Percentiles rank a stretch among this genome's conserved stretches.
Evolutionary conservation across 306 rosid species (phyloP).

Genomic region (Quercus agrifolia): DNA sequence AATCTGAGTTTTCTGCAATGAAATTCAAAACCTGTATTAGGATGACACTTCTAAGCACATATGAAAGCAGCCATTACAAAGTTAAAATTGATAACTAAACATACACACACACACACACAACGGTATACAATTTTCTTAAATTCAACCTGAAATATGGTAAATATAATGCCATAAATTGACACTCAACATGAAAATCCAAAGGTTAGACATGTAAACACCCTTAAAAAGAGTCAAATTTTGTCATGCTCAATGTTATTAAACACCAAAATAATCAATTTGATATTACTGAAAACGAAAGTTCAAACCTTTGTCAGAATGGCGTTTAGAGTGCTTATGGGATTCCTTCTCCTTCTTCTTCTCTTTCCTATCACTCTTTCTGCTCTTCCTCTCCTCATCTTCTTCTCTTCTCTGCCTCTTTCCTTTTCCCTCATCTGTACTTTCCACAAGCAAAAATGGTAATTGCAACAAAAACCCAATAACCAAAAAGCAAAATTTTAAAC

Average conservation of each 20-base stretch:
- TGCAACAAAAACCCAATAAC: background rate
- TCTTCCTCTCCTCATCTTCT: conserved; percentile 59
- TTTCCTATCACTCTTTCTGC: conserved; percentile 54
- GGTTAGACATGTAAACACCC: too few species aligned
- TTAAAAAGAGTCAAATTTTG: background rate
- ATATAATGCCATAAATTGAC: background rate
- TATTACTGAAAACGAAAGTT: background rate
- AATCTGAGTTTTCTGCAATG: too few species aligned
- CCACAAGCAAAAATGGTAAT: conserved; percentile 1
- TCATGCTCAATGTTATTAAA: background rate
- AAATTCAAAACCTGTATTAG: too few species aligned
- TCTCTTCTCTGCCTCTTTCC: conserved; percentile 61
- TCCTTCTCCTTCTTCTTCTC: conserved; percentile 64
- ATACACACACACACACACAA: background rate
- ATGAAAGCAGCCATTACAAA: background rate
- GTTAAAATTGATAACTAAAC: background rate
- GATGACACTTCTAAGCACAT: background rate
- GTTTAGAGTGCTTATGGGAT: conserved; percentile 58
- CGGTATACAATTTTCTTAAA: background rate
- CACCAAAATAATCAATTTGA: background rate
- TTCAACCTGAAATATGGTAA: background rate
- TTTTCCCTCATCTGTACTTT: conserved; percentile 56
- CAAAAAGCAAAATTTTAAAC: background rate
- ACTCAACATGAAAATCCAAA: too few species aligned
- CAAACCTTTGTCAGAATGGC: conserved; percentile 37